Conservation (phyloP, 2,329 filamentous ascomycete species). For the Fusarium nurragi region DNA sequence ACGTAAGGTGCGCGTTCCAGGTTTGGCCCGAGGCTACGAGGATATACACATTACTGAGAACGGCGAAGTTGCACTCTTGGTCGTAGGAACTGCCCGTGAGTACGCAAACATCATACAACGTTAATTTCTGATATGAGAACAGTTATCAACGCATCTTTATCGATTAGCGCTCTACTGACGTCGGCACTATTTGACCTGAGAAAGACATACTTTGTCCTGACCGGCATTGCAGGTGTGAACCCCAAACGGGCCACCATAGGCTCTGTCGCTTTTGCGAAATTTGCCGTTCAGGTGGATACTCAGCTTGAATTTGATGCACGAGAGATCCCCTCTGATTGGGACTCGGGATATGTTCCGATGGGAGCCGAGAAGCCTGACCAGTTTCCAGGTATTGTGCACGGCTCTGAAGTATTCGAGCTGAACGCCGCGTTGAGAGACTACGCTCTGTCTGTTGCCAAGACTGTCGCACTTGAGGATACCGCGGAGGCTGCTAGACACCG, state of each 20-base stretch:
- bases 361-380: conserved; percentile 20
- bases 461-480: conserved; percentile 7
- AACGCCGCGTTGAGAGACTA: conserved; percentile 26
- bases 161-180: conserved; percentile 19
- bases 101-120: fast-evolving
- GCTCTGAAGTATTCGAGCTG: conserved; percentile 36
- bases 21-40: conserved; percentile 23
- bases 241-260: conserved; percentile 35
- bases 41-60: conserved; percentile 15
- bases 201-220: conserved; percentile 35
- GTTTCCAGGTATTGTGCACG: conserved; percentile 28
- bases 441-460: conserved; percentile 12
- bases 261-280: conserved; percentile 35
- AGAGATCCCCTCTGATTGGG: conserved; percentile 32
- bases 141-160: conserved; percentile 33
- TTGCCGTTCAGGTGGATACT: conserved; percentile 30
- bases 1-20: conserved; percentile 19
- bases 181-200: conserved; percentile 29
- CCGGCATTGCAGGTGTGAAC: conserved; percentile 34
- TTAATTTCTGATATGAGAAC: fast-evolving
- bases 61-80: conserved; percentile 17
- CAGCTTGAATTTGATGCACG: conserved; percentile 35
- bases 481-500: conserved; percentile 10
- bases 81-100: conserved; percentile 29
- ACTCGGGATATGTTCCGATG: conserved; percentile 30